Evolutionary conservation across 495 filamentous ascomycete species (phyloP), one percentile per base, ranked within the genome.

Genomic region (Aspergillus cavernicola): DNA sequence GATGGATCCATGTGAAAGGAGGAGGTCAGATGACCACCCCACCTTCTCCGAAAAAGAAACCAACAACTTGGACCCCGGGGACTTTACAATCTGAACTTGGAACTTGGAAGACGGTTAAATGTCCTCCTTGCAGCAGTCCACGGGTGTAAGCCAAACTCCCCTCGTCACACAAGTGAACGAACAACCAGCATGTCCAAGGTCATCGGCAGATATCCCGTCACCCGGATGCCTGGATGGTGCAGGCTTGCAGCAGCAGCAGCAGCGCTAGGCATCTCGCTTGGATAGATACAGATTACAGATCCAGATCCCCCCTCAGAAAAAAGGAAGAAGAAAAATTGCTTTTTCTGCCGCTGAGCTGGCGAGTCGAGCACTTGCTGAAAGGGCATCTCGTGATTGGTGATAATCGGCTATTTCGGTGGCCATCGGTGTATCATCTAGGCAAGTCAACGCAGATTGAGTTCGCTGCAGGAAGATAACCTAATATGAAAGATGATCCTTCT

Each of bases 391-490:
- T 44, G 42, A 46, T 46, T 46, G 42, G 42, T 22, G 22, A 8
- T 7, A 1, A 31, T 38, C 12, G 37, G 36, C 36, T 22, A 51
- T 6, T n/a, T 28, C 12, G 8, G 3, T 43, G 23, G 11, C 26
- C 29, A 10, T 52, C 26, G 48, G 36, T 51, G 38, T 42, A 32
- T 31, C 28, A 40, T 51, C 35, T 31, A 28, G 37, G 38, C 19
- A 45, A 23, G 43, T 23, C 28, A 32, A 32, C 24, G 29, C 28
- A 46, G 29, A 35, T 36, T 36, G 36, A 40, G 15, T 32, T 45
- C 15, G 23, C 36, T 54, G 52, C 52, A 54, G 52, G 36, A 39
- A 40, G 52, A 54, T 47, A 54, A 54, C 42, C 42, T 54, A 38
- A 53, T 9, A 43, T 28, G 23, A 29, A 20, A 6, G 23, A 43